Conservation (phyloP, 2,329 filamentous ascomycete genomes). For the Diaporthe ilicicola region DNA sequence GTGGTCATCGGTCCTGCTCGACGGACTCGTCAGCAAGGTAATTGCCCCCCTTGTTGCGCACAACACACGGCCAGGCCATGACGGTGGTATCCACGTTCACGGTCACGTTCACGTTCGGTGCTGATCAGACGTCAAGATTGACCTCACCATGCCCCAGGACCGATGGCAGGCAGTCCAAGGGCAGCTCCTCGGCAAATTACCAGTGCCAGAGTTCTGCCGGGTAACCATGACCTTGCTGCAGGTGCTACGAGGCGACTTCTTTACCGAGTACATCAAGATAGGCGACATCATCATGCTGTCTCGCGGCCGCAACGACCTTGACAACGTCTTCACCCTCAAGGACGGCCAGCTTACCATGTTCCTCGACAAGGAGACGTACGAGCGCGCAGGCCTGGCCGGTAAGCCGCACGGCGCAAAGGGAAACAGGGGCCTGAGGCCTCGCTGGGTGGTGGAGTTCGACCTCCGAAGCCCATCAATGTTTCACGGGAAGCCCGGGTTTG, state of each 20-base stretch:
- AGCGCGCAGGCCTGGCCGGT: conserved; percentile 82
- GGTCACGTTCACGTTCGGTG: neutral
- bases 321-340: conserved; percentile 76
- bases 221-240: conserved; percentile 78
- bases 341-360: conserved; percentile 79
- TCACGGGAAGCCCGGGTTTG: conserved; percentile 84
- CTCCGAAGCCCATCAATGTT: conserved; percentile 79
- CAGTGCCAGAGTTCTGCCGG: conserved; percentile 64
- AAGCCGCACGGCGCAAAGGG: conserved; percentile 69
- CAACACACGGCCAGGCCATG: neutral
- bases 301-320: conserved; percentile 73
- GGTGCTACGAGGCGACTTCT: conserved; percentile 78
- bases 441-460: conserved; percentile 82
- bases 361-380: conserved; percentile 82
- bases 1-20: conserved; percentile 72
- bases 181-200: conserved; percentile 53
- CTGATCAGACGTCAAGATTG: conserved; percentile 56
- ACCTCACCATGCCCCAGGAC: conserved; percentile 77
- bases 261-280: conserved; percentile 87
- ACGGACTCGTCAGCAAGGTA: conserved; percentile 76
- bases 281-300: conserved; percentile 87
- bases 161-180: conserved; percentile 62
- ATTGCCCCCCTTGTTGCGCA: conserved; percentile 10
- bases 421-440: conserved; percentile 67
- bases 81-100: neutral